Conservation (phyloP, 2,329 filamentous ascomycete species). For the Didymella keratinophila region DNA sequence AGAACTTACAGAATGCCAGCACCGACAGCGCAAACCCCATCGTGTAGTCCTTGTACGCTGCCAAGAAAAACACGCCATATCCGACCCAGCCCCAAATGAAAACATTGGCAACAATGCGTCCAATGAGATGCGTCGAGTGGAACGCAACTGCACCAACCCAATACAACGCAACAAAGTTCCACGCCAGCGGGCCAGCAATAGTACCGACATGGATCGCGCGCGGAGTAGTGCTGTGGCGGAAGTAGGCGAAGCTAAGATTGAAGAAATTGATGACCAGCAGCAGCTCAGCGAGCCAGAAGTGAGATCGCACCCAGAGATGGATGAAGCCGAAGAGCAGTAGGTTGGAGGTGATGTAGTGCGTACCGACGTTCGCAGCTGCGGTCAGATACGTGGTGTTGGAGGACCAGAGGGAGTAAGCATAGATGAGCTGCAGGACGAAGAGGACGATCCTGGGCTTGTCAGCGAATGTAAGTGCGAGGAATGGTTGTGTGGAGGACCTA, state of each 20-base stretch:
- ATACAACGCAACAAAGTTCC: conserved; percentile 86
- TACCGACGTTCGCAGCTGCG: conserved; percentile 77
- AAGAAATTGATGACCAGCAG: conserved; percentile 81
- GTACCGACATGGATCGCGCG: conserved; percentile 78
- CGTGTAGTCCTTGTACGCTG: conserved; percentile 75
- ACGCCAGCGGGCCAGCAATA: conserved; percentile 80
- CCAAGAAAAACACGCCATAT: conserved; percentile 79
- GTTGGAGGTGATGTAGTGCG: conserved; percentile 87
- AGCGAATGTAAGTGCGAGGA: background rate
- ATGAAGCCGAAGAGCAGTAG: conserved; percentile 82
- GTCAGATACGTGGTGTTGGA: conserved; percentile 68
- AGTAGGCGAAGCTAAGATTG: conserved; percentile 81
- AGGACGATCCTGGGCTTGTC: conserved; percentile 68
- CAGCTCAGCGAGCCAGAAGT: conserved; percentile 79
- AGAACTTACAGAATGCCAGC: conserved; percentile 68
- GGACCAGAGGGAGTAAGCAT: conserved; percentile 79
- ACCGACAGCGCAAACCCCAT: conserved; percentile 82
- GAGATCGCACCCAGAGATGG: conserved; percentile 78
- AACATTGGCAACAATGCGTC: conserved; percentile 84
- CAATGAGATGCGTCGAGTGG: conserved; percentile 69
- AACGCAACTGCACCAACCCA: conserved; percentile 89
- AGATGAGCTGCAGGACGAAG: conserved; percentile 77
- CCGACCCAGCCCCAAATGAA: conserved; percentile 85
- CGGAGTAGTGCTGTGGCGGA: conserved; percentile 76
- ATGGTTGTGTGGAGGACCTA: conserved; percentile 43